Base-by-base conservation (phyloP, 257 asterid genomes). In the Schizonepeta tenuifolia region DNA sequence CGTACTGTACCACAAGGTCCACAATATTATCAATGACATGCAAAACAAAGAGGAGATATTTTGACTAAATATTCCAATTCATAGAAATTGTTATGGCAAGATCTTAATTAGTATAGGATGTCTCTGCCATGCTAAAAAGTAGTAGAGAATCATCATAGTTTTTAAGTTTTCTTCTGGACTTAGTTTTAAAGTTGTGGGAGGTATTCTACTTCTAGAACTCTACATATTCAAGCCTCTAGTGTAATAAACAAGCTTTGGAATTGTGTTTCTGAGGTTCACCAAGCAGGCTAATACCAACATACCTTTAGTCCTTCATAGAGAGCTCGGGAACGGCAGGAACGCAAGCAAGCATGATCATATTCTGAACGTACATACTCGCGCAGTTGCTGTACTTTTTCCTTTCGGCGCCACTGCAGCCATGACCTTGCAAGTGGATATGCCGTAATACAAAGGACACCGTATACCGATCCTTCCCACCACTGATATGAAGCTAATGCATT, bases 401-500 rank as follows among this genome's bases (percentile, higher is more conserved):
- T 88, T 59, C 90, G 89, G 75, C 94, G 87, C 92, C 90, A 88
- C 76, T 92, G 94, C 76, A 85, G 68, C 96, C 96, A 92, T 69
- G 94, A 82, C 95, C 96, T 88, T 67, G 94, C 93, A 70, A 92
- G 89, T 77, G 98, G 96, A 78, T 89, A 92, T 24, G 84, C 90
- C 78, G 81, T 65, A 47, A 81, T 69, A 82, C 87, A 85, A 41
- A 92, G 89, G 58, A 89, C 83, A 69, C 96, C 80, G 35, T 86
- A 85, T 2, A 85, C 78, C 41, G 98, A 89, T 65, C 98, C 98
- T 88, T 89, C 96, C 98, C 98, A 92, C 98, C 96, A 89, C 72
- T 89, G 87, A 81, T 89, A 92, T 69, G 88, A 82, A 77, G 96
- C 93, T 82, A 92, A 83, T 66, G 86, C 84, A 82, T 92, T 92